Base-by-base conservation (phyloP, 2,329 filamentous ascomycete species). In the Phaeosphaeriaceae sp. region DNA sequence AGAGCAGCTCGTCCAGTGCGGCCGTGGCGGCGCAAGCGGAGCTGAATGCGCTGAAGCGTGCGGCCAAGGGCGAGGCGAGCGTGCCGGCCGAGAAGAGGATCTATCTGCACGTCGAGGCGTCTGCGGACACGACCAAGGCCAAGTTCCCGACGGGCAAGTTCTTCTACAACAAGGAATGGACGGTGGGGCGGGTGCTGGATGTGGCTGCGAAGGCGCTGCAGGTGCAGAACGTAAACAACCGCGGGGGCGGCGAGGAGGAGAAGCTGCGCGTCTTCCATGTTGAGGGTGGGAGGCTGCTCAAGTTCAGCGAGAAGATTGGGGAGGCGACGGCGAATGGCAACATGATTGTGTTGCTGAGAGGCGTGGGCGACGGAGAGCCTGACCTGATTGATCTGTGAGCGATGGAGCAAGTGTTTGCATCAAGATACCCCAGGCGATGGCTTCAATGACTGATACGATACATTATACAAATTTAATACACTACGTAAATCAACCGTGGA, bases 201-300 rank as follows among this genome's bases (percentile, higher is more conserved):
- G 85, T 89, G 5, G 92, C 92, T 17, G 92, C 92, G 0, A 89
- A 86, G 77, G 85, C 86, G 56, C 76, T 96, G 58, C 91, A 94
- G 79, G 88, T 96, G 9, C 85, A 91, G 71, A 96, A 96, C 66
- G 78, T 94, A 62, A 96, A 96, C 72, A 96, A 96, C 69, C 84
- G 90, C 67, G 89, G 87, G 0, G 86, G 85, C 2, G 85, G 89
- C 13, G 92, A 96, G 80, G 88, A 90, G 74, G 89, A 93, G 58
- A 90, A 90, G 77, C 76, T 99, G 64, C 82, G 95, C 9, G 88
- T 99, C 0, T 99, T 97, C 72, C 93, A 98, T 75, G 91, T 99
- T 0, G 93, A 99, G 74, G 91, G 90, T 0, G 95, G 95, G 0
- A 83, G 92, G 57, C 77, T 99, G 61, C 78, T 99, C 62, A 93